phyloP scores from a whole-genome alignment of 306 rosid species.

The Fagus crenata region DNA sequence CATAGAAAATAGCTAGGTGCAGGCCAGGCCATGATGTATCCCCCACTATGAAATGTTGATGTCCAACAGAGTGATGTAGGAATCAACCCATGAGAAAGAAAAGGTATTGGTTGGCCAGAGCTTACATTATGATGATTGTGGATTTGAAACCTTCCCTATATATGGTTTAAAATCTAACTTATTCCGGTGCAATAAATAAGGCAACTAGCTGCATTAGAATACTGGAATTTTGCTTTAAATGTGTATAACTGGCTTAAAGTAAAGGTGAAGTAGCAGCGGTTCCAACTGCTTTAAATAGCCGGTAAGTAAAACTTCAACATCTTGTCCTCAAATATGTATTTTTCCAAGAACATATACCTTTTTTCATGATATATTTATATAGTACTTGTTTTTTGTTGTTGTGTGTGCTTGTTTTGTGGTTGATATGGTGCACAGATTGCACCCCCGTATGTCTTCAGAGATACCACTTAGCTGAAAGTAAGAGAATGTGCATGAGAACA shows the following conservation, averaged over 20 bases:
- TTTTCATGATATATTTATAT: not conserved
- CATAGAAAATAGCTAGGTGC: not conserved
- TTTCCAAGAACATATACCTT: not conserved
- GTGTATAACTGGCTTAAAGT: no score
- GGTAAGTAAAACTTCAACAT: no score
- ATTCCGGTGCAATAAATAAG: no score
- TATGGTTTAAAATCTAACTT: no score
- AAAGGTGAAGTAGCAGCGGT: no score
- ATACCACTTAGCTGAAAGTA: slow-evolving; percentile 53
- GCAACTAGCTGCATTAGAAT: no score
- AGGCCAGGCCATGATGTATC: not conserved
- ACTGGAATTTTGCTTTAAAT: no score
- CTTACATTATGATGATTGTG: not conserved
- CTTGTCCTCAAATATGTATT: not conserved
- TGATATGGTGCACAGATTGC: slow-evolving; percentile 51
- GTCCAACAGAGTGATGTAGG: not conserved
- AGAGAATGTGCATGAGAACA: slow-evolving; percentile 59
- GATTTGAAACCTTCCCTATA: no score
- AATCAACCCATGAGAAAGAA: not conserved
- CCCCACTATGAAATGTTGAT: not conserved
- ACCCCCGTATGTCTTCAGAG: slow-evolving; percentile 53
- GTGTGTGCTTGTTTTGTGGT: not conserved
- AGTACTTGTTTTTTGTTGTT: no score
- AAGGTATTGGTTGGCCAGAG: not conserved
- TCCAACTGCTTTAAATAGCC: no score